Base-by-base conservation (phyloP, 2,329 filamentous ascomycete genomes). In the Arthrobotrys pseudoclavata region DNA sequence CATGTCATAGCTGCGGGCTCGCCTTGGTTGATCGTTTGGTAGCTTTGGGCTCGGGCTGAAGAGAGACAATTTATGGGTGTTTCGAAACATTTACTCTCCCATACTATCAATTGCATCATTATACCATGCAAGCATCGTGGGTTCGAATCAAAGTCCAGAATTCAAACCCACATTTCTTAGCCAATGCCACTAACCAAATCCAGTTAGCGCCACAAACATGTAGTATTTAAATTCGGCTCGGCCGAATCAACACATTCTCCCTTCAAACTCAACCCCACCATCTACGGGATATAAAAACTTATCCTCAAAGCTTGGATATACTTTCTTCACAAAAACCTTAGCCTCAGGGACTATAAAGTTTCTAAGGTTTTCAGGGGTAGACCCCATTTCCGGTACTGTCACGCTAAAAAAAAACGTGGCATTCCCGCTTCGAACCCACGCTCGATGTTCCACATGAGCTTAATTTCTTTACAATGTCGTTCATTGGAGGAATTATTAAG, bases 201-300 rank as follows among this genome's bases (percentile, higher is more conserved):
- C n/a, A 10, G 52, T 15, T 57, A 37, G 52, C 15, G 6, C 18
- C 20, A 12, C 22, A 3, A 9, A 26, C 7, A 3, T 53, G 62
- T 66, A 47, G 62, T 66, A 52, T 66, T 66, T 66, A 53, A 20
- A 29, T 29, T 53, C 62, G 62, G 62, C 62, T 66, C n/a, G 4
- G 47, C 62, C 62, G 62, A 66, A 52, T 12, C 62, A 66, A 66
- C 62, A 29, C 62, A 50, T 15, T 4, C 37, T 40, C 15, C 37
- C 5, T n/a, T n/a, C n/a, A n/a, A n/a, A n/a, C n/a, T n/a, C n/a
- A n/a, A n/a, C n/a, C n/a, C n/a, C n/a, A n/a, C n/a, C n/a, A n/a
- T n/a, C n/a, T n/a, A n/a, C n/a, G n/a, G n/a, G n/a, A n/a, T n/a
- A n/a, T n/a, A n/a, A 37, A 12, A 40, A n/a, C 13, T 40, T 15